phyloP scores from a whole-genome alignment of 2,329 filamentous ascomycete species.

The Paracoccidioides lutzii region DNA sequence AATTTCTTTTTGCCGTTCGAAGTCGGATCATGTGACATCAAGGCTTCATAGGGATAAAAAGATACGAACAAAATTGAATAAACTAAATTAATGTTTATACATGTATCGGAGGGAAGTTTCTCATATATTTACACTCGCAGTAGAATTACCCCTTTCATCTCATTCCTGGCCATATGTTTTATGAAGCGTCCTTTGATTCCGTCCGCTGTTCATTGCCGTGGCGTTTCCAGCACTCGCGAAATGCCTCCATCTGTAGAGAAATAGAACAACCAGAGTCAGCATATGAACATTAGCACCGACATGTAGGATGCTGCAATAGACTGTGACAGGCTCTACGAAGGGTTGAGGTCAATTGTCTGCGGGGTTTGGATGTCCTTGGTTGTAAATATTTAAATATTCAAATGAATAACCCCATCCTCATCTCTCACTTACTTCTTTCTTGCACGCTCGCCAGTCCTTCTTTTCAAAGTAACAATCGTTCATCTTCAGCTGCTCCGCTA shows the following conservation, averaged over 20 bases:
- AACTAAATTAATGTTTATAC: neutral
- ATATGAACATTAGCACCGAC: neutral
- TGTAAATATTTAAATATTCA: neutral
- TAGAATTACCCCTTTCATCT: constrained; percentile 1
- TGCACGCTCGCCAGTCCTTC: constrained; percentile 88
- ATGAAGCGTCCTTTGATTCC: constrained; percentile 50
- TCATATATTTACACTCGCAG: neutral
- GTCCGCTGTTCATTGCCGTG: constrained; percentile 80
- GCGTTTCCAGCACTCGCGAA: constrained; percentile 81
- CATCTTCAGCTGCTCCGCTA: constrained; percentile 79
- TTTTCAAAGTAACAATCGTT: constrained; percentile 94
- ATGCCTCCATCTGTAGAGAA: constrained; percentile 63
- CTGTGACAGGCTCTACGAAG: neutral
- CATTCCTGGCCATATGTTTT: constrained; percentile 14
- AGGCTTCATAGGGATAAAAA: no score
- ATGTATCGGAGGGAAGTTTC: neutral
- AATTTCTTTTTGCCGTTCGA: neutral
- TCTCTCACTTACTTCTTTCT: constrained; percentile 59
- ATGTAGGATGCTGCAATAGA: neutral
- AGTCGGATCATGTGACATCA: neutral
- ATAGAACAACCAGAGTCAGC: neutral
- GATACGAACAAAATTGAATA: neutral
- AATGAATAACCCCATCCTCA: neutral
- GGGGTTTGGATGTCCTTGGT: neutral
- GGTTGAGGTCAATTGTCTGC: neutral